Evolutionary conservation across 2,329 filamentous ascomycete species (phyloP).

Genomic region (Hypocreales sp.): DNA sequence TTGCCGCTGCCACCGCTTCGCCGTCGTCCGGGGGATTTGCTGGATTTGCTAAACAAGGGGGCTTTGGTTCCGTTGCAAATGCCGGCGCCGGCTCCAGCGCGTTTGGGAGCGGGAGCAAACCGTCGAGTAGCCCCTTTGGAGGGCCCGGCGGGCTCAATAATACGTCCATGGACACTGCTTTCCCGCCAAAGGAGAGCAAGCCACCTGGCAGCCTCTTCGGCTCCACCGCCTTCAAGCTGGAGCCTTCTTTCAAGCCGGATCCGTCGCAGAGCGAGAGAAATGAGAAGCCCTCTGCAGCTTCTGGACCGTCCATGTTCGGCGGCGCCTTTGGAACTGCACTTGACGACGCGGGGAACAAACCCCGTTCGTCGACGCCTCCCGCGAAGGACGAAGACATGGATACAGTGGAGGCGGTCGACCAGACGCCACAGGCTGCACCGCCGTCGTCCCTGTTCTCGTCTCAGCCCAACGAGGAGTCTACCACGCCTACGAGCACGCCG

Average conservation of each 20-base stretch:
- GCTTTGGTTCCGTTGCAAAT: slow-evolving; percentile 34
- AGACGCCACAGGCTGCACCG: slow-evolving; percentile 21
- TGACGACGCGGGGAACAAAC: slow-evolving; percentile 25
- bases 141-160: slow-evolving; percentile 2
- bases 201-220: slow-evolving; percentile 23
- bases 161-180: slow-evolving; percentile 10
- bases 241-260: slow-evolving; percentile 52
- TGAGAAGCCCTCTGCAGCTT: slow-evolving; percentile 26
- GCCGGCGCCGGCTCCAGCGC: slow-evolving; percentile 17
- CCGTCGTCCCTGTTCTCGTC: slow-evolving; percentile 15
- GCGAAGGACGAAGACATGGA: slow-evolving; percentile 40
- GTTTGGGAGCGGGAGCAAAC: slow-evolving; percentile 22
- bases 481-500: slow-evolving; percentile 36
- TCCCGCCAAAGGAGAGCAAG: slow-evolving; percentile 13
- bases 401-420: slow-evolving; percentile 14
- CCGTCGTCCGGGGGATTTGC: slow-evolving; percentile 32
- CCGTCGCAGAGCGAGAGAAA: slow-evolving; percentile 43
- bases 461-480: slow-evolving; percentile 16
- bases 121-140: slow-evolving; percentile 17
- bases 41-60: slow-evolving; percentile 35
- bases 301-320: slow-evolving; percentile 41
- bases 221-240: slow-evolving; percentile 48
- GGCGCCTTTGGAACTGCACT: slow-evolving; percentile 44
- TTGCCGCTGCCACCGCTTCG: slow-evolving; percentile 15
- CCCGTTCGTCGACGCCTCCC: slow-evolving; percentile 15